Evolutionary conservation across 2,329 filamentous ascomycete genomes (phyloP), one percentile per base, ranked within the genome.

Genomic region (Ceratocystis lukuohia): DNA sequence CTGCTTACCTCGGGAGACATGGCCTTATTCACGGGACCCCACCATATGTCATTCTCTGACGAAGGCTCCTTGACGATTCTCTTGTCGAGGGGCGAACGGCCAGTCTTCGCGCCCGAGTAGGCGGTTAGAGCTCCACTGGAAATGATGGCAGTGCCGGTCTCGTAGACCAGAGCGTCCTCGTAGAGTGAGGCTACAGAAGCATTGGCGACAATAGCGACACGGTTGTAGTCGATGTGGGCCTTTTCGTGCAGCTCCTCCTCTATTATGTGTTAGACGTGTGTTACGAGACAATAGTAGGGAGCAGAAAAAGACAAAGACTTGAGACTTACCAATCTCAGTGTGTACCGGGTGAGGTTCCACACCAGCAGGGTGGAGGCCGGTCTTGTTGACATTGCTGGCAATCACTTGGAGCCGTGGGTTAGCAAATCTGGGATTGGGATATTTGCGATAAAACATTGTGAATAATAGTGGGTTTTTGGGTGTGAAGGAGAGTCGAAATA

Each of bases 11-110:
- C 92, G 73, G 91, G 85, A 71, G 85, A 87, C 94, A 99, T 99
- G 75, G 93, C 89, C 85, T 97, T 97, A 84, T 99, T 99, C 72
- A 99, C 94, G 66, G 94, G 93, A 74, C 94, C 94, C 94, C 94
- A 97, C 94, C 94, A 99, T 74, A 99, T 84, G 69, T 99, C 86
- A 67, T 94, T 87, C 77, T 96, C 87, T 70, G 94, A 97, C 69
- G 85, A 82, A 68, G 87, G 80, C 78, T 99, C 94, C 80, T 95
- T 86, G 75, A 99, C 94, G 75, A 99, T 89, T 76, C 94, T 88
- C 87, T 99, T 99, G 80, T 99, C 94, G 66, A 90, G 87, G 28
- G 94, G 94, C 69, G 94, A 99, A 71, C 94, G 91, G 69, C 94
- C 94, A 69, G 94, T 99, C 85, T 99, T 99, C 73, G 91, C 89